A percentile compares a stretch with the other conserved stretches of the same genome.
Conservation (phyloP, 2,329 filamentous ascomycete species). For the Colletotrichum shisoi region DNA sequence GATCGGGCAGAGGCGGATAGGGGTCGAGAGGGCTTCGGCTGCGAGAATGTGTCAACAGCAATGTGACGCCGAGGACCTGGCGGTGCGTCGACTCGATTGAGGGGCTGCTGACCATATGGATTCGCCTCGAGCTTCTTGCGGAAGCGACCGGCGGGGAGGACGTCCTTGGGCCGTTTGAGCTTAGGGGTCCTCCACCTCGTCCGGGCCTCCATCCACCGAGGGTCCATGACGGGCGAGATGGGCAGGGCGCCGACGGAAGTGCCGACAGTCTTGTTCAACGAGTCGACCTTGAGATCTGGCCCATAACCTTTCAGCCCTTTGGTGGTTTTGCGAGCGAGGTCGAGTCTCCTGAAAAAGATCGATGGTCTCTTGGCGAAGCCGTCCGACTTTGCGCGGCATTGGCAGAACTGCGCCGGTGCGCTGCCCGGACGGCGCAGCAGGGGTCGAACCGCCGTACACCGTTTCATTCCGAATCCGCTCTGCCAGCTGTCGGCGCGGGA, state of each 20-base stretch:
- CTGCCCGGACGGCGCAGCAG: background rate
- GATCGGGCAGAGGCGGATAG: constrained; percentile 64
- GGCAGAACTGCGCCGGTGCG: constrained; percentile 14
- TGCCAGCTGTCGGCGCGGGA: background rate
- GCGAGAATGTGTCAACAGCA: constrained; percentile 5
- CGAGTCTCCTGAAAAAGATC: constrained; percentile 1
- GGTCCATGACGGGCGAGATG: constrained; percentile 64
- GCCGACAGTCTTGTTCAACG: constrained; percentile 53
- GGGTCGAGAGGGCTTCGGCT: constrained; percentile 70
- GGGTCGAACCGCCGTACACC: background rate
- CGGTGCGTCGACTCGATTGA: background rate
- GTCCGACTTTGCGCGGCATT: constrained; percentile 33
- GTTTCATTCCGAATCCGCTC: background rate
- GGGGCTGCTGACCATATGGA: constrained; percentile 63
- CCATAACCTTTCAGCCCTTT: constrained; percentile 47
- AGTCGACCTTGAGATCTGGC: constrained; percentile 49
- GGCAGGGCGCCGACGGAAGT: constrained; percentile 59
- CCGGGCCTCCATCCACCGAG: constrained; percentile 56
- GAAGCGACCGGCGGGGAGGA: constrained; percentile 53
- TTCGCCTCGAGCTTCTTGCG: constrained; percentile 68
- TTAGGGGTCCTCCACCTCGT: constrained; percentile 52
- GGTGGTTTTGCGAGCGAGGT: constrained; percentile 43
- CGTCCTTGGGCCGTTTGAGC: constrained; percentile 44
- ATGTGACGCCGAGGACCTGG: background rate
- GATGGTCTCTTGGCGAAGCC: background rate